phyloP scores from a whole-genome alignment of 208 protist genomes.

The Acanthamoeba castellanii region DNA sequence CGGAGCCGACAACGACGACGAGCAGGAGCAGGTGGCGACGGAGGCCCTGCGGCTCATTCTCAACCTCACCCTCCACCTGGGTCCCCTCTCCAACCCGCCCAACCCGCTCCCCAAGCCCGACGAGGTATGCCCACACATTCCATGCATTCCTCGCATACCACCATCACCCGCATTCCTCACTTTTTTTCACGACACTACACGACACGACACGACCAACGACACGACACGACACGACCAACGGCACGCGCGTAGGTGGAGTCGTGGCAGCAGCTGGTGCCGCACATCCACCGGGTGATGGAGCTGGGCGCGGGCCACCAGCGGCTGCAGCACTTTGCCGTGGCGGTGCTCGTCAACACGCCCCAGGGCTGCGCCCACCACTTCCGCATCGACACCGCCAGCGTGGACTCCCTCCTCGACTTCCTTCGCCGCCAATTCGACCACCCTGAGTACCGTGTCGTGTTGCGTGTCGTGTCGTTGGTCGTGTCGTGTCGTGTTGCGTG shows the following conservation, averaged over 20 bases:
- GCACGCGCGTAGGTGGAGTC: neutral
- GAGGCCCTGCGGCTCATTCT: conserved; percentile 19
- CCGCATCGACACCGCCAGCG: neutral
- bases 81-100: conserved; percentile 4
- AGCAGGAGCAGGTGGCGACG: neutral
- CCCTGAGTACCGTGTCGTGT: neutral
- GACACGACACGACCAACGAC: no score
- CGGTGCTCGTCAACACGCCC: conserved; percentile 27
- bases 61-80: conserved; percentile 38
- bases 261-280: conserved; percentile 31
- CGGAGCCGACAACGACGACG: neutral
- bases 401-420: neutral
- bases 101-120: neutral
- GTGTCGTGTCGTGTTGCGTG: no score
- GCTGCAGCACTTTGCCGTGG: conserved; percentile 38
- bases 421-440: neutral
- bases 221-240: neutral
- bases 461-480: neutral
- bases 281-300: conserved; percentile 37
- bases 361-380: conserved; percentile 60
- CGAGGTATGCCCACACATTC: neutral
- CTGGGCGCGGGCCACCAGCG: conserved; percentile 9
- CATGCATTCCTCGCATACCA: no score
- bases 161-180: no score
- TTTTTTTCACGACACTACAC: no score